Evolutionary conservation across 2,329 filamentous ascomycete genomes (phyloP).

Genomic region (Ophidiomyces ophidiicola): DNA sequence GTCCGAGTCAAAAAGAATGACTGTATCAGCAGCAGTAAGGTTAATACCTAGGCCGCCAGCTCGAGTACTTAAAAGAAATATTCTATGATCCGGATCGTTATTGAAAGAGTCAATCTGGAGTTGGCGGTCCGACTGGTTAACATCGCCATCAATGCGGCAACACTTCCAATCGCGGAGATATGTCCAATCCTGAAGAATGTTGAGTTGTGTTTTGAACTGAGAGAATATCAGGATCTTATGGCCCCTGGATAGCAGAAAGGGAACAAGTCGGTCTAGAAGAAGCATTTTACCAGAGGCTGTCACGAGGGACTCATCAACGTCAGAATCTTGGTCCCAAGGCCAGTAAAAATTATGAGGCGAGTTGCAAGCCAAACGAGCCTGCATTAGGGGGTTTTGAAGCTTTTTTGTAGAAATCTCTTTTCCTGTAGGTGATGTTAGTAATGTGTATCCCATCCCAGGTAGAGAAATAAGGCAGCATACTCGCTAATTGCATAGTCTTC

Average conservation of each 20-base stretch:
- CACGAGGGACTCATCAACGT: slow-evolving; percentile 68
- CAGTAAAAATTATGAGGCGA: slow-evolving; percentile 95
- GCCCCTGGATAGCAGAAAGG: slow-evolving; percentile 55
- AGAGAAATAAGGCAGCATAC: slow-evolving; percentile 35
- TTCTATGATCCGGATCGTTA: slow-evolving; percentile 48
- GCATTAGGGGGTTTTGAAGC: slow-evolving; percentile 82
- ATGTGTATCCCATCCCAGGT: not conserved
- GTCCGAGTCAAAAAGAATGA: slow-evolving; percentile 87
- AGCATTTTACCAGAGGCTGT: slow-evolving; percentile 93
- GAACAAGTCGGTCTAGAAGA: slow-evolving; percentile 74
- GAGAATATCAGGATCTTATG: slow-evolving; percentile 96
- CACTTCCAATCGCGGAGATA: slow-evolving; percentile 67
- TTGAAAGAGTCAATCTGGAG: slow-evolving; percentile 65
- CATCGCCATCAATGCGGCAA: slow-evolving; percentile 82
- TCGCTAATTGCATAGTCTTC: slow-evolving; percentile 63
- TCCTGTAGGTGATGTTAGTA: slow-evolving; percentile 39
- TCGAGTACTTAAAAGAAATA: slow-evolving; percentile 81
- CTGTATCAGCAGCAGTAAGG: slow-evolving; percentile 95
- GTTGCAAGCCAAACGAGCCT: slow-evolving; percentile 84
- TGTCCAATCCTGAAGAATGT: slow-evolving; percentile 82
- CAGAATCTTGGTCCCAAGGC: slow-evolving; percentile 56
- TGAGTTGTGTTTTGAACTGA: slow-evolving; percentile 88
- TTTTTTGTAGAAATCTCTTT: slow-evolving; percentile 85
- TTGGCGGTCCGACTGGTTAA: slow-evolving; percentile 60
- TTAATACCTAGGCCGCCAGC: slow-evolving; percentile 98